Conservation (phyloP, 495 filamentous ascomycete genomes). For the Xylaria palmicola region DNA sequence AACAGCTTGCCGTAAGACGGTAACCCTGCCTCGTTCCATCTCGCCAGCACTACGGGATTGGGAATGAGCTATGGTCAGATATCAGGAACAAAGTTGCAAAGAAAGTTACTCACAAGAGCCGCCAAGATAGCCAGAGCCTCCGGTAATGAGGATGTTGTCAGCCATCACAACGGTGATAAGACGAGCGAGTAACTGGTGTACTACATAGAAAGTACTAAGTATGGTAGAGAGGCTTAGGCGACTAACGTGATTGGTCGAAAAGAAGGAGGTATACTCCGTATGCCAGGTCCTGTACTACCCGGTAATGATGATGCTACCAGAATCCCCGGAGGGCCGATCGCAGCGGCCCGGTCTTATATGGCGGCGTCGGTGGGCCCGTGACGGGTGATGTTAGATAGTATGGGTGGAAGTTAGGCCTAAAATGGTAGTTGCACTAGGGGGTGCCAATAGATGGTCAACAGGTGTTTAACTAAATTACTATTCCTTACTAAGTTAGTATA, state of each 20-base stretch:
- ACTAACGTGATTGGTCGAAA: neutral
- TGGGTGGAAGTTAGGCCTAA: too few species aligned
- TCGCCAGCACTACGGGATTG: conserved; percentile 34
- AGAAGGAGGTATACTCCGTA: too few species aligned
- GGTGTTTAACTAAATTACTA: too few species aligned
- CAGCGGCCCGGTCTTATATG: neutral
- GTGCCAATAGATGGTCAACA: too few species aligned
- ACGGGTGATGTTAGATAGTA: too few species aligned
- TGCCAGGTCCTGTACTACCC: too few species aligned
- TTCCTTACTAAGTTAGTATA: too few species aligned
- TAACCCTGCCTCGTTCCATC: conserved; percentile 32
- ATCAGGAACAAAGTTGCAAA: too few species aligned
- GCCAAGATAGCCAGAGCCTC: conserved; percentile 52
- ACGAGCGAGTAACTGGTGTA: neutral
- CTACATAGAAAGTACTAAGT: neutral
- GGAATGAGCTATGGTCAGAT: neutral
- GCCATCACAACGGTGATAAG: conserved; percentile 17
- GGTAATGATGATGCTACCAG: neutral
- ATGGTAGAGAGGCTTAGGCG: neutral
- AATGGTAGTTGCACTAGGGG: too few species aligned
- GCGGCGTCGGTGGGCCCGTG: too few species aligned
- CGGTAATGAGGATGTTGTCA: conserved; percentile 50
- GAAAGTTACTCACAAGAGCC: conserved; percentile 28
- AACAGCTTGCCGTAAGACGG: conserved; percentile 42
- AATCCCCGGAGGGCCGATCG: neutral